Base-by-base conservation (phyloP, 75 land plant genomes). In the Pinus albicaulis region DNA sequence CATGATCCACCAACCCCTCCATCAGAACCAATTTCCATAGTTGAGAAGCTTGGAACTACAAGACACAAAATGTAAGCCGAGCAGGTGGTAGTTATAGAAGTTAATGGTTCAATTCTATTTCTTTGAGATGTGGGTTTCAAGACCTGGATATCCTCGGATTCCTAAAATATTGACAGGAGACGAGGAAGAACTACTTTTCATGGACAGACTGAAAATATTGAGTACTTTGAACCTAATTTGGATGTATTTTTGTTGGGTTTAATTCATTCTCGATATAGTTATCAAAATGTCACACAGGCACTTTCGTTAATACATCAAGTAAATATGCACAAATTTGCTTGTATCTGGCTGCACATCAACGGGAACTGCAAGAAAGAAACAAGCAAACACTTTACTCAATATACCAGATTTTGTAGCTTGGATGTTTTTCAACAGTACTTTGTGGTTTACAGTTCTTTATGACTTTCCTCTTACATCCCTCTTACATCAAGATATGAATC, bases 301-400 rank as follows among this genome's bases (percentile, higher is more conserved):
- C 44, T 65, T 41, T 65, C 36, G 20, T 38, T 22, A 52, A 68
- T 68, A 23, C 71, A 20, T 68, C 71, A 23, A 41, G 70, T 36
- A 65, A 65, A n/a, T n/a, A 68, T n/a, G 52, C 41, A 20, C 52
- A 68, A 68, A 41, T 66, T 66, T 66, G 23, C 71, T 66, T 66
- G 52, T n/a, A 38, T 20, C 48, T 22, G 8, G 22, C 41, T 38
- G 71, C 24, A 3, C 52, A 68, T 36, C 52, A 52, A 3, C 71
- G 23, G n/a, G 52, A 52, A 38, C 8, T 68, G 71, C 48, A 36
- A 68, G 23, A 38, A 38, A 41, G 48, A 68, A 68, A 19, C 48
- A 41, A n/a, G 71, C 10, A n/a, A 68, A n/a, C 52, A 41, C 68
- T 28, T 28, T n/a, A 31, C 16, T 31, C 11, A 1, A 48, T 48